Evolutionary conservation across 139 green algal species (phyloP).

Genomic region (Coelastrella sp.): DNA sequence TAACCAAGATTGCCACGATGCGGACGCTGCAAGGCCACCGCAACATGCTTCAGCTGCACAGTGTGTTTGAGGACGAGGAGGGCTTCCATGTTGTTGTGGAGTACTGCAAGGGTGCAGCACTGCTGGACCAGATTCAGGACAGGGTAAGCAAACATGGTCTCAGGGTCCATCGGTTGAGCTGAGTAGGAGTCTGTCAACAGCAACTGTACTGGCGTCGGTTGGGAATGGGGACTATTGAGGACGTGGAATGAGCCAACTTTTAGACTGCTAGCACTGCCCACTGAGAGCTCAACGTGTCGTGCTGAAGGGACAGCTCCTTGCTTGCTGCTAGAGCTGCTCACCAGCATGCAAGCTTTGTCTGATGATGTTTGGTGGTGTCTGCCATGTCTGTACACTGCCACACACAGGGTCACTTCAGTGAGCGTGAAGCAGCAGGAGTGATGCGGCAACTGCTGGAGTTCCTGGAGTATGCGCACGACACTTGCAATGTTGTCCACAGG

Average conservation of each 20-base stretch:
- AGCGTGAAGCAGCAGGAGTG: conserved; percentile 54
- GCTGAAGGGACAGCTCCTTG: too few relatives aligned
- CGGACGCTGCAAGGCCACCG: conserved; percentile 49
- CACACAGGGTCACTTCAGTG: conserved; percentile 59
- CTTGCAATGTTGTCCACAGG: conserved; percentile 53
- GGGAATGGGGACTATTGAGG: too few relatives aligned
- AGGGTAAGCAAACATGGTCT: conserved; percentile 5
- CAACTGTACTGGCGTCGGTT: too few relatives aligned
- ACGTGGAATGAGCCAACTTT: too few relatives aligned
- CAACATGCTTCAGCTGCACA: conserved; percentile 55
- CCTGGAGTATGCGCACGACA: conserved; percentile 51
- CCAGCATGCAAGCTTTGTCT: too few relatives aligned
- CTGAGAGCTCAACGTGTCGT: too few relatives aligned
- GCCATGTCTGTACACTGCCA: too few relatives aligned
- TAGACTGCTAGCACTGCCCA: too few relatives aligned
- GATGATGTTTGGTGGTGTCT: background rate
- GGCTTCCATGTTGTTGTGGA: conserved; percentile 57
- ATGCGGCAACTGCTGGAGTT: conserved; percentile 63
- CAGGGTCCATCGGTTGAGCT: too few relatives aligned
- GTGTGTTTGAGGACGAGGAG: conserved; percentile 59
- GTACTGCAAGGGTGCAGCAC: conserved; percentile 53
- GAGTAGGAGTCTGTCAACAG: too few relatives aligned
- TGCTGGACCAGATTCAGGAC: conserved; percentile 60
- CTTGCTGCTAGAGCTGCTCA: too few relatives aligned
- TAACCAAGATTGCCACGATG: conserved; percentile 59